A percentile compares a stretch with the other conserved stretches of the same genome.
Evolutionary conservation across 345 rosid species (phyloP).

Genomic region (Citrus hindsii): DNA sequence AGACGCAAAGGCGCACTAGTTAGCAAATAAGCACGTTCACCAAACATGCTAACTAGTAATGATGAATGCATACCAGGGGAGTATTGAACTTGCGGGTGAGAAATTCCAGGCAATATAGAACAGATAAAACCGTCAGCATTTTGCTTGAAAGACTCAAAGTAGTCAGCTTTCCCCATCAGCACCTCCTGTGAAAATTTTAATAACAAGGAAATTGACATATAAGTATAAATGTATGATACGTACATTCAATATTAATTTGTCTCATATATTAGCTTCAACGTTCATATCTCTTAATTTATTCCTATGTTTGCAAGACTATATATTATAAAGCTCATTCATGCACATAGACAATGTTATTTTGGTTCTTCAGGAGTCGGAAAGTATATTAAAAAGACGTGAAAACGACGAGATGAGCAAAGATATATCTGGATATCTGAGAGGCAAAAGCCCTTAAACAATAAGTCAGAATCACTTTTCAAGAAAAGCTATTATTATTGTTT

Average conservation of each 20-base stretch:
- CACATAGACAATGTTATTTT: background rate
- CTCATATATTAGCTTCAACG: constrained; percentile 1
- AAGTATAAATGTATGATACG: background rate
- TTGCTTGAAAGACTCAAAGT: constrained; percentile 79
- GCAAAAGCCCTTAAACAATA: constrained; percentile 4
- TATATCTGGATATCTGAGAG: background rate
- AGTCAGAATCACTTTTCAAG: constrained; percentile 12
- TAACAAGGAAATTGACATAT: background rate
- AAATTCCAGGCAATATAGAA: constrained; percentile 84
- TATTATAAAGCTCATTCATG: background rate
- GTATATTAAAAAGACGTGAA: constrained; percentile 8
- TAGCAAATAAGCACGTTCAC: background rate
- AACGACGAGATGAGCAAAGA: background rate
- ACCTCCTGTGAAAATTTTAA: constrained; percentile 57
- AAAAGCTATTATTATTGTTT: constrained; percentile 12
- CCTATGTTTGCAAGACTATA: constrained; percentile 2
- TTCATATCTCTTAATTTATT: background rate
- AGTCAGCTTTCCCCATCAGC: constrained; percentile 88
- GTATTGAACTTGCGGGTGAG: constrained; percentile 91
- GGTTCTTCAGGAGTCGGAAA: background rate
- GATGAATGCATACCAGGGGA: constrained; percentile 63
- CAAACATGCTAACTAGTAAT: background rate
- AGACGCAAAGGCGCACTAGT: background rate
- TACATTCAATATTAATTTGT: constrained; percentile 2
- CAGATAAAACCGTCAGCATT: constrained; percentile 93